Percentiles rank a stretch among this genome's conserved stretches.
Evolutionary conservation across 2,329 filamentous ascomycete species (phyloP).

Genomic region (Dothideomycetes sp.): DNA sequence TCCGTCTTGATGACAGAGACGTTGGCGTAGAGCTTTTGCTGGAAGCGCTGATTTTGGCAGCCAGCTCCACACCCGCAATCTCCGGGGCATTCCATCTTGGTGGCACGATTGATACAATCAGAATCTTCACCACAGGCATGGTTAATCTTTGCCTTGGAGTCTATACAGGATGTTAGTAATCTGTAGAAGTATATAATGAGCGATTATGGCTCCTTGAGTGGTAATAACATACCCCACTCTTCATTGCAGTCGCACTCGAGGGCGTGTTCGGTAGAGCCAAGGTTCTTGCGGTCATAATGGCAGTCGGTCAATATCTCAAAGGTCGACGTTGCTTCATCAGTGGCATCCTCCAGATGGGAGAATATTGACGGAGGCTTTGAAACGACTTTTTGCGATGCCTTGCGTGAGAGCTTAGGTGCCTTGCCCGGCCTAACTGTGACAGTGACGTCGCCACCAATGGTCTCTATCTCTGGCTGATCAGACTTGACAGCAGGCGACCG

Average conservation of each 20-base stretch:
- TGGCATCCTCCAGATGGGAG: constrained; percentile 65
- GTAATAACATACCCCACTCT: constrained; percentile 70
- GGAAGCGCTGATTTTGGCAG: constrained; percentile 93
- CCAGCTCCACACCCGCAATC: constrained; percentile 78
- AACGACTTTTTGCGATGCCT: constrained; percentile 58
- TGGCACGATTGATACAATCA: constrained; percentile 96
- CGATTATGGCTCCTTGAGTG: constrained; percentile 4
- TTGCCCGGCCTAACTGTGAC: constrained; percentile 55
- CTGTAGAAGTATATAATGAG: background rate
- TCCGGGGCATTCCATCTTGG: constrained; percentile 89
- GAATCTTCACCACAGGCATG: constrained; percentile 89
- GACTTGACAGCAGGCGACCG: constrained; percentile 26
- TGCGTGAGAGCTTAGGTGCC: constrained; percentile 61
- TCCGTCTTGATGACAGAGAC: constrained; percentile 96
- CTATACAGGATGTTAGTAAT: constrained; percentile 28
- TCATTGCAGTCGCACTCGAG: constrained; percentile 92
- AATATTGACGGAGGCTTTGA: constrained; percentile 57
- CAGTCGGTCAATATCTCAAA: constrained; percentile 80
- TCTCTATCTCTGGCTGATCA: constrained; percentile 42
- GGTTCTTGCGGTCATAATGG: constrained; percentile 80
- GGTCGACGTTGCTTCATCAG: constrained; percentile 58
- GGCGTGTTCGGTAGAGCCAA: constrained; percentile 85
- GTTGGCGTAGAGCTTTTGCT: constrained; percentile 76
- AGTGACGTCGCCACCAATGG: constrained; percentile 48
- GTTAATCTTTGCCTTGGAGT: constrained; percentile 47